Base-by-base conservation (phyloP, 2,329 filamentous ascomycete genomes). In the Cadophora gregata region DNA sequence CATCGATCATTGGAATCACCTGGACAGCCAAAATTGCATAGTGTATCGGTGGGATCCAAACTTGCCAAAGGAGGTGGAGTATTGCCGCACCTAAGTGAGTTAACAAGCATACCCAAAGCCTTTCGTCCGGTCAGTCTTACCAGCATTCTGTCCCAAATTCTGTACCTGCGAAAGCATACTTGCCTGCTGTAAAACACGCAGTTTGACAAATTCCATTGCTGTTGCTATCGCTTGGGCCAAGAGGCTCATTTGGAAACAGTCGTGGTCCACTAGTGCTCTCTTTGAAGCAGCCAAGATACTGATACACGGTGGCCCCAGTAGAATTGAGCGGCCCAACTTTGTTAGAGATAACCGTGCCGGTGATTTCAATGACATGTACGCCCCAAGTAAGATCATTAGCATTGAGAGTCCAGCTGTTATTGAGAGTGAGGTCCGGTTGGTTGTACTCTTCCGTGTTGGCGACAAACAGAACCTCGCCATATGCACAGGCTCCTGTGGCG, bases 371-470 rank as follows among this genome's bases (percentile, higher is more conserved):
- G 9, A 74, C 69, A 56, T 79, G 78, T 12, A 78, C 70, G 3
- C 78, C 79, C 69, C 77, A 80, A 24, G 53, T 75, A 9, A 76
- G 69, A 66, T 80, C 79, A 63, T 79, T 76, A 2, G 75, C 75
- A 64, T 80, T 80, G 59, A 80, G 70, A 19, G 76, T 79, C 79
- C 79, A 80, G 12, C 70, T 65, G 24, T 73, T 73, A 31, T 71
- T 72, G 9, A 73, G 63, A 8, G 68, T 47, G 12, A 73, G 72
- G 9, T 71, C 63, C 8, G 67, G 69, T 7, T 65, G 51, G 60
- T 78, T 75, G 10, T 71, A 70, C 21, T 70, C 68, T 61, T 73
- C 69, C 7, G 72, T 70, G 3, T 69, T 69, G 1, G 76, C 63
- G 5, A 67, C 68, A 33, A 77, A 72, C 3, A 75, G 45, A 10